Percentiles rank a stretch among this genome's conserved stretches.
phyloP scores from a whole-genome alignment of 116 monocot genomes.

The Posidonia oceanica region DNA sequence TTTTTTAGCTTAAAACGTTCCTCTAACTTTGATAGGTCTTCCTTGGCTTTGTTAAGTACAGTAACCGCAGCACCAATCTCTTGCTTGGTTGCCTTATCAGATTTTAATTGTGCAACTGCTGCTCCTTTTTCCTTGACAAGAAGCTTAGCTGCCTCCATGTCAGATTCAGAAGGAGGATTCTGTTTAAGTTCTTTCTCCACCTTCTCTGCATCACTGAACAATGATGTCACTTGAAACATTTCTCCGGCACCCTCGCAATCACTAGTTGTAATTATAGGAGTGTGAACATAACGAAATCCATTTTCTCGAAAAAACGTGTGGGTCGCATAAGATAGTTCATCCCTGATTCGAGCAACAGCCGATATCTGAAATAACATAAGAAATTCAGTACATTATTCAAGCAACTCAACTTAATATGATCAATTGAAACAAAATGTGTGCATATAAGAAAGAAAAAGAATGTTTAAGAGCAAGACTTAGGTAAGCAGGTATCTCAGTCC shows the following conservation, averaged over 20 bases:
- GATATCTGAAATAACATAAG: conserved; percentile 48
- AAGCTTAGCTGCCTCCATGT: conserved; percentile 59
- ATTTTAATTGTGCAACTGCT: conserved; percentile 51
- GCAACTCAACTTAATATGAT: too few relatives aligned
- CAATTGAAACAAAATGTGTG: too few relatives aligned
- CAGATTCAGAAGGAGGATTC: conserved; percentile 77
- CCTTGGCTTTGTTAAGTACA: conserved; percentile 70
- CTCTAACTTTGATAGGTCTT: conserved; percentile 61
- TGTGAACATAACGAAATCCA: conserved; percentile 92
- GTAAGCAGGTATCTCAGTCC: too few relatives aligned
- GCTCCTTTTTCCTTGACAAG: conserved; percentile 69
- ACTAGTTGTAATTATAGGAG: conserved; percentile 92
- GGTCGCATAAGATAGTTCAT: conserved; percentile 81
- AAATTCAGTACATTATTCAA: not conserved
- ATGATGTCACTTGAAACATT: conserved; percentile 92
- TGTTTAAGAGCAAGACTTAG: too few relatives aligned
- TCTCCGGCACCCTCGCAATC: conserved; percentile 99
- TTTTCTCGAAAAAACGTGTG: conserved; percentile 81
- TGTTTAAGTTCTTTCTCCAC: conserved; percentile 66
- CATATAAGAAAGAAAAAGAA: too few relatives aligned
- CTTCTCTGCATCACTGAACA: conserved; percentile 89
- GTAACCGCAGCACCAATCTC: conserved; percentile 48
- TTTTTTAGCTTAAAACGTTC: conserved; percentile 71
- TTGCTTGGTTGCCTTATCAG: conserved; percentile 57
- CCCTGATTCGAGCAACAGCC: conserved; percentile 77